Evolutionary conservation across 2,329 filamentous ascomycete species (phyloP).

Genomic region (Herpomyces periplanetae): DNA sequence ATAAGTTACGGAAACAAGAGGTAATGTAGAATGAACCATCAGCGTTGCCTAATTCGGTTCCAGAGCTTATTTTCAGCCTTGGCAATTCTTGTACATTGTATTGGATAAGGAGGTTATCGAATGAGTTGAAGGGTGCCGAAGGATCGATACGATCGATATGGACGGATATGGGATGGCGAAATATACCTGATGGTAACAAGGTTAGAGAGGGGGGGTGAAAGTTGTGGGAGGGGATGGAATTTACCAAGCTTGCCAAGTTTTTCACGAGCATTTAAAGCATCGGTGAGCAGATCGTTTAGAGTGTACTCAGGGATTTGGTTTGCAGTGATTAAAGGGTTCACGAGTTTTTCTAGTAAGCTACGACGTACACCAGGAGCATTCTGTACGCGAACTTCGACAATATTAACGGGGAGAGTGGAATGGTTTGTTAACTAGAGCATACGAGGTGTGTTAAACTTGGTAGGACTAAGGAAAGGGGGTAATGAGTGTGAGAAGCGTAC

Average conservation of each 20-base stretch:
- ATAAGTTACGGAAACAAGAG: constrained; percentile 51
- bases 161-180: constrained; percentile 40
- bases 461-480: too few species aligned
- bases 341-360: constrained; percentile 40
- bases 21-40: constrained; percentile 81
- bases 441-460: too few species aligned
- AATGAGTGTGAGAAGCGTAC: too few species aligned
- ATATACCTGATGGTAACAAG: constrained; percentile 22
- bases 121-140: constrained; percentile 23
- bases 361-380: constrained; percentile 47
- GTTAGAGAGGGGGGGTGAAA: constrained; percentile 1
- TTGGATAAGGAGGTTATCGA: constrained; percentile 42
- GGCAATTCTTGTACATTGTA: constrained; percentile 40
- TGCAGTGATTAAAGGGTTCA: constrained; percentile 32
- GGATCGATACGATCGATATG: constrained; percentile 37
- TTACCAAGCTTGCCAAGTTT: constrained; percentile 46
- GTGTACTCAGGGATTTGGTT: constrained; percentile 28
- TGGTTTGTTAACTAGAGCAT: constrained; percentile 34
- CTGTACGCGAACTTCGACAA: constrained; percentile 47
- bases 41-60: constrained; percentile 66
- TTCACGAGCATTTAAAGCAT: constrained; percentile 25
- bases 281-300: constrained; percentile 32
- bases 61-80: constrained; percentile 55
- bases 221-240: constrained; percentile 3
- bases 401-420: constrained; percentile 45